Base-by-base conservation (phyloP, 371 early-diverging fungal species). In the Mortierella sp. region DNA sequence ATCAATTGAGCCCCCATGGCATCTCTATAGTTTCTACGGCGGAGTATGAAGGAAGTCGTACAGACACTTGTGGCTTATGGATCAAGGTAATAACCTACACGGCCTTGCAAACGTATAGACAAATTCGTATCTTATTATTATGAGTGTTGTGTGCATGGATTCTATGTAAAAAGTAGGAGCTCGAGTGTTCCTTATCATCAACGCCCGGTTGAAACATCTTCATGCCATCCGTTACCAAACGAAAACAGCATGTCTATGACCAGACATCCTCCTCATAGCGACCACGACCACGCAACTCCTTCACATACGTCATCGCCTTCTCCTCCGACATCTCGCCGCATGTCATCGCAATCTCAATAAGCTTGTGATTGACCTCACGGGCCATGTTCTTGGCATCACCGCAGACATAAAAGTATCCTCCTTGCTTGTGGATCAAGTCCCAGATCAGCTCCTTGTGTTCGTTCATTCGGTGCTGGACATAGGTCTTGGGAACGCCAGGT, bases 351-450 rank as follows among this genome's bases (percentile, higher is more conserved):
- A 95, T 86, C 37, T 87, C 79, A 0, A 89, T 80, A 50, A 97
- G 84, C 4, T 85, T 82, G 32, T 81, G 72, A 54, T 92, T 82
- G 4, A 99, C 98, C 69, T 97, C 98, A 49, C 90, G 87, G 19
- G 97, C 98, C 99, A 99, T 99, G 61, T 87, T 83, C 82, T 94
- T 97, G 44, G 96, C 98, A 83, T 99, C 98, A 64, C 97, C 97
- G 72, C 97, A 97, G 44, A 98, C 92, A 69, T 96, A 98, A 48
- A 95, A 82, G 79, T 90, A 90, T 0, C 89, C 97, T n/a, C 87
- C 83, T 54, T 87, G 72, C 53, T 83, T 82, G 56, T 89, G 81
- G 50, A 97, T 68, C 64, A 94, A 68, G n/a, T 89, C 83, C 93
- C 93, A 95, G 28, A 97, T 75, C 43, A 83, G 72, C 21, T 82